Base-by-base conservation (phyloP, 2,329 filamentous ascomycete genomes). In the Phaeosphaeriaceae sp. region DNA sequence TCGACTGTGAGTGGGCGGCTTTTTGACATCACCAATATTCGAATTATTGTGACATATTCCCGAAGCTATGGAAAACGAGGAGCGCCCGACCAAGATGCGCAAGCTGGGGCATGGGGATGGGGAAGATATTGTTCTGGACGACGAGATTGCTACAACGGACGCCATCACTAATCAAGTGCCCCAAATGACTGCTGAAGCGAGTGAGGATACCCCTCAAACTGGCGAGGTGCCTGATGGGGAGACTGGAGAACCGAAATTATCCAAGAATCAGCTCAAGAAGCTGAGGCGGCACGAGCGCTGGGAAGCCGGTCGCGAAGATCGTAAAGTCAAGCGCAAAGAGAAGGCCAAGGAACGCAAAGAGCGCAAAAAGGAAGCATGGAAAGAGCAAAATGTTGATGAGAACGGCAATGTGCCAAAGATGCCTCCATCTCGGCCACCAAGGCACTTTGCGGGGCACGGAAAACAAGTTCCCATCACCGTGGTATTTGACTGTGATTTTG, bases 401-500 rank as follows among this genome's bases (percentile, higher is more conserved):
- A 67, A 68, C 22, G 63, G 67, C 35, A 60, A 61, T 21, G 57
- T 56, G n/a, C 61, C 61, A 22, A 61, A 58, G 19, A 60, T 58
- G 13, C 67, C 64, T 13, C 65, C 66, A n/a, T 55, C 56, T 23
- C 55, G 68, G n/a, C 51, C 62, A 11, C 61, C 66, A 21, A 65
- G 69, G 30, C 61, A 66, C 47, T 65, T 60, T 21, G 65, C 67
- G 17, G 54, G 77, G 69, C 21, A 56, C n/a, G 79, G 83, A 3
- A 80, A 83, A 50, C 86, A 88, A 56, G 85, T 96, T 0, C 93
- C 94, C 1, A 81, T 98, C 22, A 87, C 92, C 0, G 82, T 99
- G 65, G 84, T 99, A 59, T 82, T 99, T 63, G 95, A 99, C 80
- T 98, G 94, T 79, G 89, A 91, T 66, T 99, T 96, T 75, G 94